Conservation (phyloP, 306 rosid species). For the Quercus suber region DNA sequence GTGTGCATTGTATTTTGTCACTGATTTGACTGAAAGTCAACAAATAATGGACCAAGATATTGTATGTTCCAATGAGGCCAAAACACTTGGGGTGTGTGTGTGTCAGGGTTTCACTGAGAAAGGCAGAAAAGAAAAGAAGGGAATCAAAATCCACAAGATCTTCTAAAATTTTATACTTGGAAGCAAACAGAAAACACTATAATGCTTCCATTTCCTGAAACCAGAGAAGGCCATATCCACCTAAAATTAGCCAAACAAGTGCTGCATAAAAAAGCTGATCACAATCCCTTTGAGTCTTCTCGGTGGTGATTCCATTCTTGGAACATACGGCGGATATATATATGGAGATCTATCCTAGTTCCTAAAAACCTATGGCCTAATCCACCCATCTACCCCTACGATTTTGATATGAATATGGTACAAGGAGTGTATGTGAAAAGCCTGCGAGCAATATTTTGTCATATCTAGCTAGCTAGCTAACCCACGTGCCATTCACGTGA, state of each 20-base stretch:
- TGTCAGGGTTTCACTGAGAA: neutral
- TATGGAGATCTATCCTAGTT: neutral
- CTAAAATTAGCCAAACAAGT: neutral
- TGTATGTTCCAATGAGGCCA: neutral
- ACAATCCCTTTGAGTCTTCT: neutral
- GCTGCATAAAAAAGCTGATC: neutral
- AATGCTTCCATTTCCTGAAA: neutral
- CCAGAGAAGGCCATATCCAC: neutral
- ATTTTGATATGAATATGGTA: neutral
- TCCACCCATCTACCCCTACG: neutral
- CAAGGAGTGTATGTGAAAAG: neutral
- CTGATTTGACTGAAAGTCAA: neutral
- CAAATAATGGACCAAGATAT: neutral
- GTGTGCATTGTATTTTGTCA: neutral
- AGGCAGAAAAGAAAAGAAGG: neutral
- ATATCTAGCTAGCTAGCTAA: too few species aligned
- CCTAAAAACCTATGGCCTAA: neutral
- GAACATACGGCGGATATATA: neutral
- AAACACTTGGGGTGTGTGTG: neutral
- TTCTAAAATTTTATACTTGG: neutral
- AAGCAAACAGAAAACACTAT: neutral
- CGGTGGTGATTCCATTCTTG: neutral
- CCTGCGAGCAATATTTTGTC: neutral
- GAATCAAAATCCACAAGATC: neutral
- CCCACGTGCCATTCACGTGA: too few species aligned